phyloP scores from a whole-genome alignment of 176 grass and related monocot species.

The Echinochloa phyllopogon region DNA sequence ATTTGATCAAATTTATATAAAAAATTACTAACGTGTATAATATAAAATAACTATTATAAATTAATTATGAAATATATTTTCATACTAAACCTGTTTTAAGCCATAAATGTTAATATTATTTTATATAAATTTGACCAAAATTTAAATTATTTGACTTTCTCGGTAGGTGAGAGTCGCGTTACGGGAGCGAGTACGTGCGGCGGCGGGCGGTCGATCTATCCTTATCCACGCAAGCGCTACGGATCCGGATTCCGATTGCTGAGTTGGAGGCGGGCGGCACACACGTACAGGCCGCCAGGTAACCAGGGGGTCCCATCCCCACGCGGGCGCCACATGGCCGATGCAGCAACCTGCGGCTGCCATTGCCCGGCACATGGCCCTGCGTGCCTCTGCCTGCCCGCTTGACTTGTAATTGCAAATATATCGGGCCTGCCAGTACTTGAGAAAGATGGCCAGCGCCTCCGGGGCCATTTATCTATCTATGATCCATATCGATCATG shows the following conservation, averaged over 20 bases:
- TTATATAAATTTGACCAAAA: too few relatives aligned
- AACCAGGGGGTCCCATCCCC: background rate
- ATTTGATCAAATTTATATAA: too few relatives aligned
- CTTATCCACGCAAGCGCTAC: background rate
- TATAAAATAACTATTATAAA: too few relatives aligned
- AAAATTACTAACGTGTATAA: too few relatives aligned
- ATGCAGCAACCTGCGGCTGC: constrained; percentile 39
- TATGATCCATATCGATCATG: too few relatives aligned
- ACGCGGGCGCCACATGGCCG: constrained; percentile 59
- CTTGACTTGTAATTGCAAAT: background rate
- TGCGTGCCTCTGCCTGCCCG: constrained; percentile 18
- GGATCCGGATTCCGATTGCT: background rate
- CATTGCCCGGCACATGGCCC: constrained; percentile 44
- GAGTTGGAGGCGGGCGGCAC: background rate
- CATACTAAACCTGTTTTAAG: too few relatives aligned
- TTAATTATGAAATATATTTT: too few relatives aligned
- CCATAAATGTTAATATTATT: too few relatives aligned
- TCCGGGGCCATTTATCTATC: constrained; percentile 43
- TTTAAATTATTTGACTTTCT: too few relatives aligned
- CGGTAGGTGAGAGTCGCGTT: too few relatives aligned
- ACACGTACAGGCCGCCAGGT: background rate
- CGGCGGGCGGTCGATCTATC: background rate
- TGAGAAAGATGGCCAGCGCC: constrained; percentile 37
- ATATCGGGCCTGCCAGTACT: background rate
- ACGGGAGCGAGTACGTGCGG: too few relatives aligned